Conservation (phyloP, 2,329 filamentous ascomycete species). For the Colletotrichum chlorophyti region DNA sequence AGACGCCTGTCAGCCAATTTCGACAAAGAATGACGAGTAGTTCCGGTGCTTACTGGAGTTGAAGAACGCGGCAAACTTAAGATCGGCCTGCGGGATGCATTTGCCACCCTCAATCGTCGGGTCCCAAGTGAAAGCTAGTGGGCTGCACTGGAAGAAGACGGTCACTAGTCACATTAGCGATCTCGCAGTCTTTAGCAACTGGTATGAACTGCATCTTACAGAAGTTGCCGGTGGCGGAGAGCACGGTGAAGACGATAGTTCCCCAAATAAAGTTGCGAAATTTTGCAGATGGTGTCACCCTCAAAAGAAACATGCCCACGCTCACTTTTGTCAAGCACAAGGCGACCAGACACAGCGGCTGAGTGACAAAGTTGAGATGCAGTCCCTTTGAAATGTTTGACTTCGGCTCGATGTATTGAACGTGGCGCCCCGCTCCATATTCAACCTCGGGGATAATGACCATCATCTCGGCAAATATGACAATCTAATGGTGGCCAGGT, state of each 20-base stretch:
- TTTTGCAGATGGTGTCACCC: slow-evolving; percentile 31
- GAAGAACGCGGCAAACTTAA: slow-evolving; percentile 37
- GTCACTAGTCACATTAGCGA: slow-evolving; percentile 27
- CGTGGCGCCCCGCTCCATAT: slow-evolving; percentile 35
- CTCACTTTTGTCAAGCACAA: slow-evolving; percentile 37
- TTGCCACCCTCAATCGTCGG: slow-evolving; percentile 26
- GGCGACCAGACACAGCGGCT: slow-evolving; percentile 37
- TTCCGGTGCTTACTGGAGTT: slow-evolving; percentile 32
- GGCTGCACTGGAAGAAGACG: slow-evolving; percentile 35
- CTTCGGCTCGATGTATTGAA: slow-evolving; percentile 34
- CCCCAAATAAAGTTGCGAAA: slow-evolving; percentile 33
- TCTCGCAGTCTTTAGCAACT: too few species aligned
- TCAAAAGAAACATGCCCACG: slow-evolving; percentile 38
- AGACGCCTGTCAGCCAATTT: neutral
- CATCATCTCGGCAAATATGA: slow-evolving; percentile 36
- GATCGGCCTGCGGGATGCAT: slow-evolving; percentile 33
- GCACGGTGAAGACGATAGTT: slow-evolving; percentile 34
- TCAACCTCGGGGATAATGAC: slow-evolving; percentile 37
- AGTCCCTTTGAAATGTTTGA: slow-evolving; percentile 33
- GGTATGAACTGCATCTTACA: slow-evolving; percentile 31
- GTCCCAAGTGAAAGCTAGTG: slow-evolving; percentile 34
- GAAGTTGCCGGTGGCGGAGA: slow-evolving; percentile 33
- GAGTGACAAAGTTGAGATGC: slow-evolving; percentile 39
- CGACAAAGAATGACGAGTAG: too few species aligned
- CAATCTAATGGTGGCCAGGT: neutral